Conservation (phyloP, 345 rosid genomes). For the Sisymbrium altissimum region DNA sequence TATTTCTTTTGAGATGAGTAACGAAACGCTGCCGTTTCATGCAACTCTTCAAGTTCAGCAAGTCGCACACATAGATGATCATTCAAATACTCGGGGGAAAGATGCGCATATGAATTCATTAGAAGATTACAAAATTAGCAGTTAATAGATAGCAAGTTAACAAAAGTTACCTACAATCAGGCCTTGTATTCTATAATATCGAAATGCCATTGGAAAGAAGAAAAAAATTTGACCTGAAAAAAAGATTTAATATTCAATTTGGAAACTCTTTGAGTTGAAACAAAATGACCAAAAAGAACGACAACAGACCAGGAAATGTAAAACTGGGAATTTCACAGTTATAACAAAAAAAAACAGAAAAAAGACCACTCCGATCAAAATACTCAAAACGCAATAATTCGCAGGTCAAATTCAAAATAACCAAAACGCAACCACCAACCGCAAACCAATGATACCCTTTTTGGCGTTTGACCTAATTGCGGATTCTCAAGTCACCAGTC, state of each 20-base stretch:
- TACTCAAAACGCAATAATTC: constrained; percentile 3
- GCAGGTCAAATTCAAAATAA: constrained; percentile 1
- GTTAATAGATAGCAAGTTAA: neutral
- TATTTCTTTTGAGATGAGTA: neutral
- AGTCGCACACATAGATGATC: no score
- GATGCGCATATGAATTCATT: no score
- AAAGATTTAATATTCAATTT: neutral
- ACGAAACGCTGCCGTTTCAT: no score
- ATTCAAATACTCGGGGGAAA: no score
- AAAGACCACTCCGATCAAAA: neutral
- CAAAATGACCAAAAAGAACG: neutral
- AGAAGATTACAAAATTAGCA: no score
- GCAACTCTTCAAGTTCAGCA: no score
- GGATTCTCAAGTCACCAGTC: constrained; percentile 2
- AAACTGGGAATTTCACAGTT: constrained; percentile 5
- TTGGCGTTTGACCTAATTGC: neutral
- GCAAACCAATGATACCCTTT: constrained; percentile 13
- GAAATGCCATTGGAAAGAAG: neutral
- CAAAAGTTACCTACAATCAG: neutral
- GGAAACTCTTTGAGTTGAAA: neutral
- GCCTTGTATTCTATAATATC: neutral
- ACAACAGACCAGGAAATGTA: neutral
- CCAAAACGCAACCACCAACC: constrained; percentile 9
- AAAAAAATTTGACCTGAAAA: neutral
- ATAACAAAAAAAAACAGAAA: neutral